These are phyloP conservation scores for Myxozyma mucilagina DNA, from an alignment of 805 yeast species.

Conservation along the genomic window DNA sequence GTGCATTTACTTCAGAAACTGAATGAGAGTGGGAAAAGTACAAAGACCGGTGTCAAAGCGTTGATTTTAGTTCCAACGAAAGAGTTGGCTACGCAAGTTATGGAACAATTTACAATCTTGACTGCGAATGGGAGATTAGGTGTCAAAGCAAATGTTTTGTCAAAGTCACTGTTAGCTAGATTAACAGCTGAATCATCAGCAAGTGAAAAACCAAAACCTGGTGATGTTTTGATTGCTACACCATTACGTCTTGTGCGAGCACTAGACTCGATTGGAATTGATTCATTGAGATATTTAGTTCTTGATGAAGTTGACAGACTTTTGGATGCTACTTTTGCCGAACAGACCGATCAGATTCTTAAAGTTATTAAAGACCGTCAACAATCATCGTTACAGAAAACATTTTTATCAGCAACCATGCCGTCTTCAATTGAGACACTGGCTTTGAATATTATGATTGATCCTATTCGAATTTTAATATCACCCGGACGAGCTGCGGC, in stretches of 20 bases:
- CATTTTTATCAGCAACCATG: slow-evolving; percentile 92
- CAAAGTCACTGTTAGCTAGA: slow-evolving; percentile 43
- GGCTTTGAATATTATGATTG: slow-evolving; percentile 80
- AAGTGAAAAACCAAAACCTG: slow-evolving; percentile 47
- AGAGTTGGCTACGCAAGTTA: slow-evolving; percentile 87
- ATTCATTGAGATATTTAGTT: slow-evolving; percentile 69
- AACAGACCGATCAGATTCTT: slow-evolving; percentile 85
- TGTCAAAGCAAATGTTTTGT: slow-evolving; percentile 48
- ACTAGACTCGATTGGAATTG: slow-evolving; percentile 57
- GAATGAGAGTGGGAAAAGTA: slow-evolving; percentile 32
- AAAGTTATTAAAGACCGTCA: slow-evolving; percentile 40
- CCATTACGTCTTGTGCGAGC: slow-evolving; percentile 86
- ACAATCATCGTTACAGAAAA: slow-evolving; percentile 53
- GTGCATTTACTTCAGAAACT: slow-evolving; percentile 54
- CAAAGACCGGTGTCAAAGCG: slow-evolving; percentile 53
- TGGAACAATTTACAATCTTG: slow-evolving; percentile 62
- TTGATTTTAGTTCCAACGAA: slow-evolving; percentile 90
- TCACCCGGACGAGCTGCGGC: slow-evolving; percentile 74
- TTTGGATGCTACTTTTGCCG: slow-evolving; percentile 82
- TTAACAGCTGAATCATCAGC: slow-evolving; percentile 55
- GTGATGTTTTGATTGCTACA: slow-evolving; percentile 78
- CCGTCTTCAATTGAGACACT: slow-evolving; percentile 90
- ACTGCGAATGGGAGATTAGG: slow-evolving; percentile 44
- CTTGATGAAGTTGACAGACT: slow-evolving; percentile 96
- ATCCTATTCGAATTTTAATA: slow-evolving; percentile 81